Conservation (phyloP, 805 yeast species). For the Teunomyces panamensis region DNA sequence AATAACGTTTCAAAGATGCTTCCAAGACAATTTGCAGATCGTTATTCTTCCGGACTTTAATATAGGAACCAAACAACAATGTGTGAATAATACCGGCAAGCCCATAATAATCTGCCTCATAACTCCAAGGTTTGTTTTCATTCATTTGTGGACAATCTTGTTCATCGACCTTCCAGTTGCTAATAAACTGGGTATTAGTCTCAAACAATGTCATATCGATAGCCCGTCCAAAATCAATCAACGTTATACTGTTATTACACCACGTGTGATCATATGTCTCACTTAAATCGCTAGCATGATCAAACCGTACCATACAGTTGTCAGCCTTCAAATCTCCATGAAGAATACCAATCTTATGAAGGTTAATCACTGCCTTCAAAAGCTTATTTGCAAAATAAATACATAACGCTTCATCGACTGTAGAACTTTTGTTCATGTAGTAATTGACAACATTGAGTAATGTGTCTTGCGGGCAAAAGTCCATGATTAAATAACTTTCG, state of each 20-base stretch:
- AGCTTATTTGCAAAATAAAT: slow-evolving; percentile 66
- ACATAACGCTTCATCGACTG: slow-evolving; percentile 59
- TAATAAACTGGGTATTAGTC: slow-evolving; percentile 46
- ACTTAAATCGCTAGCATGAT: slow-evolving; percentile 8
- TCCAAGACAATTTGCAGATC: slow-evolving; percentile 28
- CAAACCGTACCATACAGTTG: slow-evolving; percentile 72
- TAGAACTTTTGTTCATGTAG: slow-evolving; percentile 23
- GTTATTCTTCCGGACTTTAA: slow-evolving; percentile 34
- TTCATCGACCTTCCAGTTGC: slow-evolving; percentile 59
- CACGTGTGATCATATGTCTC: slow-evolving; percentile 41
- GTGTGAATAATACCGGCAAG: slow-evolving; percentile 72
- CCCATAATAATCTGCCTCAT: slow-evolving; percentile 82
- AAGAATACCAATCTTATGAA: slow-evolving; percentile 66
- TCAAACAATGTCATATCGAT: slow-evolving; percentile 64
- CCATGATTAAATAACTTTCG: slow-evolving; percentile 65
- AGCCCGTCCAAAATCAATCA: slow-evolving; percentile 82
- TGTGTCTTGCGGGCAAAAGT: slow-evolving; percentile 70
- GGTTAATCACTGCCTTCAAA: slow-evolving; percentile 50
- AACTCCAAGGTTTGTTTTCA: slow-evolving; percentile 61
- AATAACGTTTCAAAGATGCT: slow-evolving; percentile 61
- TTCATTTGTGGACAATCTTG: slow-evolving; percentile 76
- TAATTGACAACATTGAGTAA: slow-evolving; percentile 63
- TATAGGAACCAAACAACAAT: slow-evolving; percentile 66
- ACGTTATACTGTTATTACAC: slow-evolving; percentile 51
- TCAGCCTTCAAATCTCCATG: slow-evolving; percentile 89